Percentiles rank a stretch among this genome's conserved stretches.
These are phyloP conservation scores for Penicillium taxi DNA, from an alignment of 495 filamentous ascomycete genomes.

Conservation along the genomic window DNA sequence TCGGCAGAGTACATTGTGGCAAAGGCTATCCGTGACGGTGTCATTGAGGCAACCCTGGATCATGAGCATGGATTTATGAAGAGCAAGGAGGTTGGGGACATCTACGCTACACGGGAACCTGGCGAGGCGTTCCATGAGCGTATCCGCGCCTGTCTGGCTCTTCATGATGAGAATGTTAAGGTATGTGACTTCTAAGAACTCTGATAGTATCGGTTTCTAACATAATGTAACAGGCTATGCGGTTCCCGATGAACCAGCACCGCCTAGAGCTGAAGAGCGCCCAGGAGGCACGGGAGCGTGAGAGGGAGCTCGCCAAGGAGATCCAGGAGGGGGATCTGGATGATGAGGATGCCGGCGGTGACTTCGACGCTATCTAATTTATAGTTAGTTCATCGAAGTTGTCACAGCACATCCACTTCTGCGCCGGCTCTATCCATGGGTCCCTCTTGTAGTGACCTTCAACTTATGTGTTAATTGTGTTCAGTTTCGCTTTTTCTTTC, in stretches of 20 bases:
- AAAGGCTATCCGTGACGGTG: conserved; percentile 95
- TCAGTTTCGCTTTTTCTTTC: conserved; percentile 20
- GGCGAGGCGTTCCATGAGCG: conserved; percentile 96
- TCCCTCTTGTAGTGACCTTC: conserved; percentile 17
- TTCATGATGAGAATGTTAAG: conserved; percentile 98
- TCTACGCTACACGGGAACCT: conserved; percentile 92
- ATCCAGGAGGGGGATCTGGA: conserved; percentile 97
- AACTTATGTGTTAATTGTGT: conserved; percentile 25
- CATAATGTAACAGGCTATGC: conserved; percentile 66
- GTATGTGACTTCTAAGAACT: conserved; percentile 38
- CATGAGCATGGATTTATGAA: conserved; percentile 96
- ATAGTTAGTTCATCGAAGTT: conserved; percentile 9
- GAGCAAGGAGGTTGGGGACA: conserved; percentile 90
- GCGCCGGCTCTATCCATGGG: conserved; percentile 14
- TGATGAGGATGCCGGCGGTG: conserved; percentile 92
- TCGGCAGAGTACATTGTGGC: conserved; percentile 98
- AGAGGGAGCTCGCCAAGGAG: conserved; percentile 96
- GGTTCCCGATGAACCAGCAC: conserved; percentile 99
- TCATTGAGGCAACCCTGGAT: conserved; percentile 92
- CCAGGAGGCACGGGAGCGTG: conserved; percentile 90
- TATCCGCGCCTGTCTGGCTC: conserved; percentile 77
- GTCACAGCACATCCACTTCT: conserved; percentile 12
- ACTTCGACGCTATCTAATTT: conserved; percentile 97
- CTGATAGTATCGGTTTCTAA: conserved; percentile 11
- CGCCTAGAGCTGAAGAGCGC: conserved; percentile 96